Conservation (phyloP, 306 rosid species). For the Castanopsis chinensis region DNA sequence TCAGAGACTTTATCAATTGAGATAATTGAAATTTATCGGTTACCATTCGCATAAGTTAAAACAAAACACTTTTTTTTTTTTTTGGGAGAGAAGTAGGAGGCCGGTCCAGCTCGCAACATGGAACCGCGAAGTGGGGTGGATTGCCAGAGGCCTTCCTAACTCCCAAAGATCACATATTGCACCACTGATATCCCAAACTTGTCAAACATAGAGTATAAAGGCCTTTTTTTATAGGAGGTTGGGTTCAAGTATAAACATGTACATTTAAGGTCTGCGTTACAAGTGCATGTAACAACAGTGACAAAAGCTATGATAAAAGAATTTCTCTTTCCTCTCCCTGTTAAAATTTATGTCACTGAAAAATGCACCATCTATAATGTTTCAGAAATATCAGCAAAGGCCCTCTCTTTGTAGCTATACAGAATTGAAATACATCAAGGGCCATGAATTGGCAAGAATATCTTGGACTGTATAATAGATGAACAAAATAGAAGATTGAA, state of each 20-base stretch:
- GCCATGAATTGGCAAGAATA: slow-evolving; percentile 26
- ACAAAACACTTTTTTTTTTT: too few species aligned
- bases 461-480: background rate
- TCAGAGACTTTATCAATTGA: rapidly evolving
- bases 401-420: slow-evolving; percentile 32
- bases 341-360: slow-evolving; percentile 32
- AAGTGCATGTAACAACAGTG: slow-evolving; percentile 32
- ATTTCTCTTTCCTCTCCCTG: slow-evolving; percentile 28
- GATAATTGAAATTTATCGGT: rapidly evolving
- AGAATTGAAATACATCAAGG: slow-evolving; percentile 35
- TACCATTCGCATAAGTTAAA: too few species aligned
- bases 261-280: background rate
- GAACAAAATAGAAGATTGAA: slow-evolving; percentile 2
- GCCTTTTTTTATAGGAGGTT: too few species aligned
- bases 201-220: too few species aligned
- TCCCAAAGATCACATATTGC: too few species aligned
- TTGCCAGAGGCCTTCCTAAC: too few species aligned
- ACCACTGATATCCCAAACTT: too few species aligned
- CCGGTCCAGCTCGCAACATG: too few species aligned
- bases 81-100: too few species aligned
- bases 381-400: slow-evolving; percentile 23
- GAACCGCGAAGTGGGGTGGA: too few species aligned
- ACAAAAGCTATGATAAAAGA: slow-evolving; percentile 36
- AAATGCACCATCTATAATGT: slow-evolving; percentile 19
- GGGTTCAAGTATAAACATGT: background rate